Evolutionary conservation across 2,329 filamentous ascomycete species (phyloP).

Genomic region (Botrytis hyacinthi): DNA sequence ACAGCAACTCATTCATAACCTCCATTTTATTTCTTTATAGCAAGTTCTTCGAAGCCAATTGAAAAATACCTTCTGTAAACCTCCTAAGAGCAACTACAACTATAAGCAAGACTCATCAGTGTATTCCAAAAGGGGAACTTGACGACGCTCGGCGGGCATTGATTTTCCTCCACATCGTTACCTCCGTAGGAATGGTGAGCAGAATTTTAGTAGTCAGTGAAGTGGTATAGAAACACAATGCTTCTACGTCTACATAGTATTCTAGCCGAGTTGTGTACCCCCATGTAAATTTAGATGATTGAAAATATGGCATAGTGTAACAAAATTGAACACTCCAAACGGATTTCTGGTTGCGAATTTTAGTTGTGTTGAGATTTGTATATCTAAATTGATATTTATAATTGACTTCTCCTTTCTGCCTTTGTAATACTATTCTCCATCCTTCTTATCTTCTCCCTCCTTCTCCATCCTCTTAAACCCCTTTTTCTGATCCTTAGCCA

Average conservation of each 20-base stretch:
- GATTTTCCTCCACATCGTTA: accelerated
- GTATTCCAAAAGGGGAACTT: not conserved
- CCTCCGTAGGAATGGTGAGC: not conserved
- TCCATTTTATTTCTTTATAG: not conserved
- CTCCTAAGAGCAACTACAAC: not conserved
- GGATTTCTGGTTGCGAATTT: not conserved
- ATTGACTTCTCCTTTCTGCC: not conserved
- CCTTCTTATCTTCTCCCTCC: not conserved
- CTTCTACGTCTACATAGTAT: not conserved
- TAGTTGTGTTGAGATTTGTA: not conserved
- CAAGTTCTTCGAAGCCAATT: accelerated
- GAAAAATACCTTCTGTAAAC: not conserved
- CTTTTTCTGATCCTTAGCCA: slow-evolving; percentile 16
- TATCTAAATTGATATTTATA: not conserved
- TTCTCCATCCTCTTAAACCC: slow-evolving; percentile 15
- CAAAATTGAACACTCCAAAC: not conserved
- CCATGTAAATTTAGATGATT: not conserved
- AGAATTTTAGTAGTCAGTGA: not conserved
- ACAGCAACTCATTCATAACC: not conserved
- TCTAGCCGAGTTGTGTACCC: not conserved
- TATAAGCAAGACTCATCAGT: not conserved
- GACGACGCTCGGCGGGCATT: not conserved
- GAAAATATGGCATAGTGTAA: not conserved
- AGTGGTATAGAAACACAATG: not conserved
- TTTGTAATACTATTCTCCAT: not conserved